Evolutionary conservation across 306 rosid species (phyloP).

Genomic region (Sesbania bispinosa): DNA sequence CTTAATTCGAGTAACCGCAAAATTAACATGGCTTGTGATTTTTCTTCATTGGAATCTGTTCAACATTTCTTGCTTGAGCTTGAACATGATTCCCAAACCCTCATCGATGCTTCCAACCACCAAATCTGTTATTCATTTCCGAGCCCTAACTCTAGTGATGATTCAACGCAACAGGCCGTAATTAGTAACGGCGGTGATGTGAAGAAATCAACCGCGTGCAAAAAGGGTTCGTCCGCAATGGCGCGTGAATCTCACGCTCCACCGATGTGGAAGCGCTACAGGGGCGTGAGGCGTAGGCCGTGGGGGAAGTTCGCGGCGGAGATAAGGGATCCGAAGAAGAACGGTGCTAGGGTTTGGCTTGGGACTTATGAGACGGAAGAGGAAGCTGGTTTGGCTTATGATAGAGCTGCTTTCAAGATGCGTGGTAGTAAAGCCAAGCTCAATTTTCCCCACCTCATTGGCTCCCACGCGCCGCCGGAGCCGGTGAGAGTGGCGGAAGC

Average conservation of each 20-base stretch:
- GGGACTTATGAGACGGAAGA: background rate
- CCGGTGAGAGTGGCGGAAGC: background rate
- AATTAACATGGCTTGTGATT: background rate
- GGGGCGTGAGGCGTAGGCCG: conserved; percentile 5
- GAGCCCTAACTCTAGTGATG: background rate
- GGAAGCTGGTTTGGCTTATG: conserved; percentile 41
- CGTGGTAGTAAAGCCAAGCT: conserved; percentile 54
- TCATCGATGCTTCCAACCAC: background rate
- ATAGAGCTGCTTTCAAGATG: conserved; percentile 52
- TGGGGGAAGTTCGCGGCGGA: conserved; percentile 18
- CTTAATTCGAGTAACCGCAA: background rate
- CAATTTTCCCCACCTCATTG: conserved; percentile 51
- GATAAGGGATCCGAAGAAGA: conserved; percentile 2
- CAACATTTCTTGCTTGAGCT: background rate
- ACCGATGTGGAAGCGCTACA: background rate
- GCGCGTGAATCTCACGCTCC: background rate
- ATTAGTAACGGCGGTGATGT: background rate
- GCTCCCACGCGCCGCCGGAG: background rate
- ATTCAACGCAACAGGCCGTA: too few species aligned
- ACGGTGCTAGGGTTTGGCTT: conserved; percentile 19
- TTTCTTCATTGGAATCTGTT: background rate
- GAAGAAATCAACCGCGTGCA: background rate
- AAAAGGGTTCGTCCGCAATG: background rate
- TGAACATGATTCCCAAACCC: background rate
- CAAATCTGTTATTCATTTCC: background rate